Evolutionary conservation across 2,329 filamentous ascomycete species (phyloP).

Genomic region (Paramyrothecium sp.): DNA sequence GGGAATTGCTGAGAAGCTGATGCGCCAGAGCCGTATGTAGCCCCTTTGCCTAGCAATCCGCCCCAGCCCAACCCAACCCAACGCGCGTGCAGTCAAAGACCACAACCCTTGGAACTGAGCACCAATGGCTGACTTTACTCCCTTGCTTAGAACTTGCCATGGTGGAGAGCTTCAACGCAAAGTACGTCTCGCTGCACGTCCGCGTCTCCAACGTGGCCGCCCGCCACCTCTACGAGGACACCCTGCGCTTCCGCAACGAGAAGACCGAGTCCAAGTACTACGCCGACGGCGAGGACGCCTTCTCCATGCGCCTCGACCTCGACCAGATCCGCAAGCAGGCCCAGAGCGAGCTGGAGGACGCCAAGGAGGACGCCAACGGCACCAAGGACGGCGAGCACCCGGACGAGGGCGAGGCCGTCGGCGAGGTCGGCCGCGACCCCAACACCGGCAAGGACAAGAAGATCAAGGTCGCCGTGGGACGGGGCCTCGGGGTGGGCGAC

Average conservation of each 20-base stretch:
- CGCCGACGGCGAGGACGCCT: conserved; percentile 95
- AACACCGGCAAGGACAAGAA: conserved; percentile 52
- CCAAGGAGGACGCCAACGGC: conserved; percentile 39
- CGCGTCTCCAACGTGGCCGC: conserved; percentile 91
- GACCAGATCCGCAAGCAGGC: conserved; percentile 53
- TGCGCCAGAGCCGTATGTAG: conserved; percentile 87
- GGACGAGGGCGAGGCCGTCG: conserved; percentile 71
- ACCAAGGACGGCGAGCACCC: conserved; percentile 27
- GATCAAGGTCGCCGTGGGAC: conserved; percentile 83
- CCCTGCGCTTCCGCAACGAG: conserved; percentile 83
- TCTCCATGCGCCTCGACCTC: conserved; percentile 88
- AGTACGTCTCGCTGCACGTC: conserved; percentile 95
- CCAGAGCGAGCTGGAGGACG: conserved; percentile 32
- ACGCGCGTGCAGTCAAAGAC: too few species aligned
- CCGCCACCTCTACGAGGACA: conserved; percentile 88
- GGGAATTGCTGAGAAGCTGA: conserved; percentile 94
- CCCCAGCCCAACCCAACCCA: too few species aligned
- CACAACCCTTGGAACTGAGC: too few species aligned
- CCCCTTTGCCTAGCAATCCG: too few species aligned
- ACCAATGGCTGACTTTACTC: background rate
- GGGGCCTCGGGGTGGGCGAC: conserved; percentile 74
- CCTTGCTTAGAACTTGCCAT: conserved; percentile 76
- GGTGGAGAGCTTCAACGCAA: conserved; percentile 88
- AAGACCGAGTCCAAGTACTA: conserved; percentile 91
- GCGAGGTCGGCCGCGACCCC: conserved; percentile 58